Evolutionary conservation across 495 filamentous ascomycete genomes (phyloP), one percentile per base, ranked within the genome.

Genomic region (Penicillium arizonense): DNA sequence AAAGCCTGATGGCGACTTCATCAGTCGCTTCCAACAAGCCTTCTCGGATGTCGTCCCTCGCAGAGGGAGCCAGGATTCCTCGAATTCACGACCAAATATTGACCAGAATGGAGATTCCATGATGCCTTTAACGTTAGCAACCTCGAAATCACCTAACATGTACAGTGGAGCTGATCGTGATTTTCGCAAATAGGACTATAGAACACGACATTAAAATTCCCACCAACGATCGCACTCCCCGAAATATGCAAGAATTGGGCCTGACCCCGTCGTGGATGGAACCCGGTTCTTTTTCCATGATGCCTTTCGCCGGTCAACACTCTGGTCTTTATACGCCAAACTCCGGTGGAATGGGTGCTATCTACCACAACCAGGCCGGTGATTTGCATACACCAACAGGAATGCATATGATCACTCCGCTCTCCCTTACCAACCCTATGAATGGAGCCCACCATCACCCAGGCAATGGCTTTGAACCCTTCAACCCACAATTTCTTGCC

Each of bases 191-290:
- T 33, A 64, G 58, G 36, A 37, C 47, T 7, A 43, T 41, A 47
- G 44, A 46, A 32, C 28, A 33, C 18, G 55, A 64, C 50, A 65
- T 69, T 18, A 73, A 71, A 58, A 69, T 72, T 3, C 28, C 41
- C n/a, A 30, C 13, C 68, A 80, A 85, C 51, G 88, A 96, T 60
- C 85, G 87, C 5, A 93, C 88, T 1, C 89, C 90, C 4, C 82
- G 84, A 60, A 87, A 83, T 28, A 75, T 85, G 7, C 83, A 86
- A 53, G 91, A 96, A 51, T 89, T 92, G 79, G 79, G 88, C 42
- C 94, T 94, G 64, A 94, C 91, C 2, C 88, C 91, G 9, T 91
- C 91, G 16, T 79, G 92, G 30, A 78, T 97, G 63, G 93, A 97
- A 56, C 84, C 91, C 13, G 88, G 82, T 61, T 85, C 90, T 4